Evolutionary conservation across 75 land plant genomes (phyloP).

Genomic region (Picea sitchensis): DNA sequence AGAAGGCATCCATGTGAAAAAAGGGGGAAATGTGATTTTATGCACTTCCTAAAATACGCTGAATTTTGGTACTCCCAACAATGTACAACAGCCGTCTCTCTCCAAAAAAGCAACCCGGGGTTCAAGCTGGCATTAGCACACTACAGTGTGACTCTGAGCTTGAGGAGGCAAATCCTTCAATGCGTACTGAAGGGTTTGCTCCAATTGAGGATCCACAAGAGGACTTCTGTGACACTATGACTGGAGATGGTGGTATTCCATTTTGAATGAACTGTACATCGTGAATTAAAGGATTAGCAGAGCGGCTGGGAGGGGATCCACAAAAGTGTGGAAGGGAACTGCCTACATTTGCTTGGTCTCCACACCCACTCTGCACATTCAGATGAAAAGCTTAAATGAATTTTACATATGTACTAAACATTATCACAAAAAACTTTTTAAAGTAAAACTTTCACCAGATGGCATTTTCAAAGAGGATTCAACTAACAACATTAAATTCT

Average conservation of each 20-base stretch:
- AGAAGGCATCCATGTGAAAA: no score
- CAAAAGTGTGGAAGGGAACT: slow-evolving; percentile 1
- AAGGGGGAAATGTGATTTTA: no score
- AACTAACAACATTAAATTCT: no score
- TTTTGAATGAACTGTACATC: slow-evolving; percentile 15
- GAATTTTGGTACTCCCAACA: not conserved
- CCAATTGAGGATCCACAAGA: slow-evolving; percentile 17
- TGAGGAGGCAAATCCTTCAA: slow-evolving; percentile 13
- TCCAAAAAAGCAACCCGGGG: not conserved
- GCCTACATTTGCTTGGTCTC: not conserved
- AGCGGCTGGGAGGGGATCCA: slow-evolving; percentile 17
- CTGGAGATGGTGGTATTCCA: not conserved
- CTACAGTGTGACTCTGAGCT: slow-evolving; percentile 7
- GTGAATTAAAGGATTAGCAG: slow-evolving; percentile 13
- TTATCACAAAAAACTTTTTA: not conserved
- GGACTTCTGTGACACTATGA: not conserved
- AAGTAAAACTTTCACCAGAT: not conserved
- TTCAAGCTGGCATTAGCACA: slow-evolving; percentile 12
- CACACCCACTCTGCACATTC: slow-evolving; percentile 1
- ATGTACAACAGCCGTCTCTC: no score
- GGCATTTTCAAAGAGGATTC: not conserved
- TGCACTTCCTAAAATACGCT: not conserved
- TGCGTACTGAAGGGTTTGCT: slow-evolving; percentile 16
- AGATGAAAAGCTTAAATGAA: no score
- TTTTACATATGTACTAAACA: no score